A percentile compares a stretch with the other conserved stretches of the same genome.
Conservation (phyloP, 345 rosid genomes). For the Citrus inodora region DNA sequence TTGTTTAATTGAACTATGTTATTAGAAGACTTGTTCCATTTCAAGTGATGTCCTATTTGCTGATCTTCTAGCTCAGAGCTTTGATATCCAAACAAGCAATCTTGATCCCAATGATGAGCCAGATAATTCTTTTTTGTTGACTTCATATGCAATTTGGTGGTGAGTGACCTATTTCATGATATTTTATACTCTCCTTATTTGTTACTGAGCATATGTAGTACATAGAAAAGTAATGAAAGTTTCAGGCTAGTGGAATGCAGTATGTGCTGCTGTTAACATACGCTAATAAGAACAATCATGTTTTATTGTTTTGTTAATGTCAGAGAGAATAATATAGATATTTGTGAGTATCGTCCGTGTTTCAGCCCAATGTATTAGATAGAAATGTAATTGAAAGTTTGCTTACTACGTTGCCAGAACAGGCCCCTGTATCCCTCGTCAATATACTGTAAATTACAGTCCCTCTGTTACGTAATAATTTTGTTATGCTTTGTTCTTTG, state of each 20-base stretch:
- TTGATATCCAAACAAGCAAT: background rate
- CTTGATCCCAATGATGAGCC: background rate
- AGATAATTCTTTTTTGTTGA: background rate
- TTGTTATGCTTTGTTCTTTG: background rate
- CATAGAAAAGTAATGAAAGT: background rate
- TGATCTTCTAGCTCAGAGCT: background rate
- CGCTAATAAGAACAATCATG: background rate
- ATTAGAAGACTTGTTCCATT: background rate
- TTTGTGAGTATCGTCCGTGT: background rate
- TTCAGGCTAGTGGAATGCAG: background rate
- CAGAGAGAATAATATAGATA: background rate
- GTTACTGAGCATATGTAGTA: background rate
- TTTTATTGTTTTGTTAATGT: background rate
- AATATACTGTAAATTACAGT: background rate
- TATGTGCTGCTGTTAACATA: background rate
- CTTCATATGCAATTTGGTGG: conserved; percentile 12
- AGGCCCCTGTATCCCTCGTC: background rate
- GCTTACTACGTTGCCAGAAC: background rate
- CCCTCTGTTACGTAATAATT: background rate
- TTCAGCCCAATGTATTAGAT: background rate
- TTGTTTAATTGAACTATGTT: background rate
- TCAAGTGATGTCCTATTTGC: background rate
- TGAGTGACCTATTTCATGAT: conserved; percentile 5
- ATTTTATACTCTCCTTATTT: background rate
- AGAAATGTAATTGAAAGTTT: background rate